Percentiles rank a stretch among this genome's conserved stretches.
Evolutionary conservation across 1,139 yeast genomes (phyloP).

Genomic region (Protomyces inundatus): DNA sequence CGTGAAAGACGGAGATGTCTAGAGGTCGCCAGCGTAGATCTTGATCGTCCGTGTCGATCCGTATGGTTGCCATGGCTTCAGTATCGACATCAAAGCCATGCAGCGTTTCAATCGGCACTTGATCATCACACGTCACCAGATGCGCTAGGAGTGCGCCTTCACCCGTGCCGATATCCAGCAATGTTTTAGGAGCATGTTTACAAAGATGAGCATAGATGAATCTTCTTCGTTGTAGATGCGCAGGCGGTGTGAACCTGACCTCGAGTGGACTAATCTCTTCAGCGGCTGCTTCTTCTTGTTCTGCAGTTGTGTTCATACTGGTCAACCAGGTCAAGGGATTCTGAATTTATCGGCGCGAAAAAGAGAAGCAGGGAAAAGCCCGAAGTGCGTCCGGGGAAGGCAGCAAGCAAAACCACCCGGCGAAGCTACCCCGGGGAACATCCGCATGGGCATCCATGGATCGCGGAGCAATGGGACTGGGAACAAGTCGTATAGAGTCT

Average conservation of each 20-base stretch:
- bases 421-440: background rate
- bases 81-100: conserved; percentile 21
- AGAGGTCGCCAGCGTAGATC: conserved; percentile 20
- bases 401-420: background rate
- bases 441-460: background rate
- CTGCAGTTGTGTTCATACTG: background rate
- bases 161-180: conserved; percentile 25
- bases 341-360: background rate
- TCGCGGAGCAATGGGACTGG: no score
- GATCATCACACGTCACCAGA: conserved; percentile 17
- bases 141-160: conserved; percentile 17
- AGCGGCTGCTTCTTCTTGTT: no score
- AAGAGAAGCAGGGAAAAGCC: background rate
- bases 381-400: background rate
- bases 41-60: background rate
- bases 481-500: no score
- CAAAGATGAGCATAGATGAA: background rate
- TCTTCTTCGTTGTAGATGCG: conserved; percentile 8
- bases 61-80: background rate
- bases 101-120: conserved; percentile 16
- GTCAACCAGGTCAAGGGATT: background rate
- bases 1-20: background rate
- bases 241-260: conserved; percentile 23
- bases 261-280: background rate
- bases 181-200: background rate